Conservation (phyloP, 495 filamentous ascomycete genomes). For the Aspergillus saccharolyticus region DNA sequence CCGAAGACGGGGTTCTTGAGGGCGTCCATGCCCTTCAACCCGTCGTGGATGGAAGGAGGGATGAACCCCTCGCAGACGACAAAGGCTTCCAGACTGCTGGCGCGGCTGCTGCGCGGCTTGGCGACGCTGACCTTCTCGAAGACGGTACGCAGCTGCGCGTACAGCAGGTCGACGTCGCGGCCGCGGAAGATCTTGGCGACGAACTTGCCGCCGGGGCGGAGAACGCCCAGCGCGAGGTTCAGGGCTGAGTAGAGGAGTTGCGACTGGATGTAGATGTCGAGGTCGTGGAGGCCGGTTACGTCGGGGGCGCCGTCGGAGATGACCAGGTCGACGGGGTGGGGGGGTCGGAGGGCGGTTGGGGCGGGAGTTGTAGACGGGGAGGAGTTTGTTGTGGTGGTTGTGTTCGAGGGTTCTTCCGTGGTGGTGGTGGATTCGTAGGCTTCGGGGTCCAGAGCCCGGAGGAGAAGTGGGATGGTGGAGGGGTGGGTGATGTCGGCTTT, state of each 20-base stretch:
- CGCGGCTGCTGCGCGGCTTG: conserved; percentile 86
- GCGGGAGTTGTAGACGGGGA: conserved; percentile 18
- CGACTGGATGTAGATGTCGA: conserved; percentile 96
- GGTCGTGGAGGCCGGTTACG: conserved; percentile 91
- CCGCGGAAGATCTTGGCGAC: conserved; percentile 97
- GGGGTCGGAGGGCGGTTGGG: conserved; percentile 41
- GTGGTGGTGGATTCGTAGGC: conserved; percentile 53
- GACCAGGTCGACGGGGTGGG: conserved; percentile 81
- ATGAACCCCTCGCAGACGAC: conserved; percentile 89
- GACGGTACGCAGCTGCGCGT: conserved; percentile 84
- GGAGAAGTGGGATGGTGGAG: conserved; percentile 81
- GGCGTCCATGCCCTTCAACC: conserved; percentile 33
- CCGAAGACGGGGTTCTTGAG: conserved; percentile 44
- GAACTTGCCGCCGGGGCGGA: conserved; percentile 89
- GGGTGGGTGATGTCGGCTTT: conserved; percentile 97
- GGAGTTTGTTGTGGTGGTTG: not conserved
- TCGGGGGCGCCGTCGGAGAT: conserved; percentile 94
- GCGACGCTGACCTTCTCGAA: conserved; percentile 85
- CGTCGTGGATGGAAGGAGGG: conserved; percentile 38
- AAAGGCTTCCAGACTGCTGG: conserved; percentile 94
- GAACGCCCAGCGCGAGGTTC: conserved; percentile 84
- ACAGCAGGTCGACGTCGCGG: conserved; percentile 86
- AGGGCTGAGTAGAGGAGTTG: conserved; percentile 91
- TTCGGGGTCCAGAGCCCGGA: conserved; percentile 76
- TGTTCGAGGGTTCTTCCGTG: not conserved